These are phyloP conservation scores for Fomitopsis betulina DNA, from an alignment of 1,284 basidiomycete genomes.

Conservation along the genomic window DNA sequence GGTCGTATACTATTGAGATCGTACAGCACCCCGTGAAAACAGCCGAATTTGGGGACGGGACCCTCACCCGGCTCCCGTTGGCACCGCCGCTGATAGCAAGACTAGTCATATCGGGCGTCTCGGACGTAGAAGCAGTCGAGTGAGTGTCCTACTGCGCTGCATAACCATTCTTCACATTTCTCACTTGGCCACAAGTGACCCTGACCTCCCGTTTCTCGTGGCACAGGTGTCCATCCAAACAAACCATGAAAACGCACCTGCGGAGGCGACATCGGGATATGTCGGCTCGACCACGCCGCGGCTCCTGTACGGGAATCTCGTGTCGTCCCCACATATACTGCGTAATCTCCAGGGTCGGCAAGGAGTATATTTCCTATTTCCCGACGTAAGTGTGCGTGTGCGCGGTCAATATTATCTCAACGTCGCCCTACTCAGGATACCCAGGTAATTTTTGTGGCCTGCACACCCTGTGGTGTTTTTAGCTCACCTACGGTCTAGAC, in stretches of 20 bases:
- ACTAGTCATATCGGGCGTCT: conserved; percentile 68
- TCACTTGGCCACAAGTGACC: conserved; percentile 45
- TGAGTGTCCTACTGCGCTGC: conserved; percentile 36
- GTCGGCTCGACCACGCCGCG: conserved; percentile 46
- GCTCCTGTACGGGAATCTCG: conserved; percentile 80
- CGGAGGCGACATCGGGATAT: conserved; percentile 52
- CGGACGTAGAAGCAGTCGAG: conserved; percentile 63
- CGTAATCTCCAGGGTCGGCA: conserved; percentile 73
- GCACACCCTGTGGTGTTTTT: not conserved
- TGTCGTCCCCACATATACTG: conserved; percentile 74
- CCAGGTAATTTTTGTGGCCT: conserved; percentile 52
- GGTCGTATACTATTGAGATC: conserved; percentile 71
- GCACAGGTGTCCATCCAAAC: conserved; percentile 72
- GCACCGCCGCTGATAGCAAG: conserved; percentile 78
- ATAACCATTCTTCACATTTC: conserved; percentile 18
- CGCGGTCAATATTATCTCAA: conserved; percentile 74
- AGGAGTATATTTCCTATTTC: conserved; percentile 84
- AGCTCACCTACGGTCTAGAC: conserved; percentile 26
- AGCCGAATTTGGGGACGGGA: conserved; percentile 73
- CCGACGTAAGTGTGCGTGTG: conserved; percentile 82
- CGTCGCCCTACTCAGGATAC: conserved; percentile 71
- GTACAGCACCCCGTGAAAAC: conserved; percentile 77
- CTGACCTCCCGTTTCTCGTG: conserved; percentile 79
- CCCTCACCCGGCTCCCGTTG: conserved; percentile 76
- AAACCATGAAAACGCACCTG: conserved; percentile 50